Conservation (phyloP, 371 early-diverging fungal species). For the Batkoa obscura region DNA sequence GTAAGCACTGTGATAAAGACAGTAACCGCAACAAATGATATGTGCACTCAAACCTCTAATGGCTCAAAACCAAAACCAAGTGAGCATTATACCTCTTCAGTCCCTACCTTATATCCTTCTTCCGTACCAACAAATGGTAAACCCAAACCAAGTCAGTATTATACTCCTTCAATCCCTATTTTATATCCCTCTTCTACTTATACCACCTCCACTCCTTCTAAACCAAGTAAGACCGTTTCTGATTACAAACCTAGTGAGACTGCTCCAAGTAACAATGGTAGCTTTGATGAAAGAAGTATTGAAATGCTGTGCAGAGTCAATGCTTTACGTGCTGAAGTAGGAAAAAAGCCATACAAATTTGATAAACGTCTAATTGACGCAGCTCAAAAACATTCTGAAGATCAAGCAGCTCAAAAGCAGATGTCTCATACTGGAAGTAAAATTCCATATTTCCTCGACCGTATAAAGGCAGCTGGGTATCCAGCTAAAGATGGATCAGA, state of each 20-base stretch:
- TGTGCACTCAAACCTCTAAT: no score
- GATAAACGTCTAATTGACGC: background rate
- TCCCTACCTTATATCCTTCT: no score
- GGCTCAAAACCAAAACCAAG: no score
- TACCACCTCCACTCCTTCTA: no score
- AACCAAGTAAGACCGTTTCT: no score
- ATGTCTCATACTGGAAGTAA: constrained; percentile 14
- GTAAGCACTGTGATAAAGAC: no score
- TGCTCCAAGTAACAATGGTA: background rate
- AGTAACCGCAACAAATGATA: no score
- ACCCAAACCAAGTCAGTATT: no score
- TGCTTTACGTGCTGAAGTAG: background rate
- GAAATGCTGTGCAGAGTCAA: background rate
- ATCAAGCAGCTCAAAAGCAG: constrained; percentile 9
- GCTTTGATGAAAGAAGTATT: background rate
- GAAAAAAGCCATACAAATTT: background rate
- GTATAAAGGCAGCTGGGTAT: constrained; percentile 7
- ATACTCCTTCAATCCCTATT: no score
- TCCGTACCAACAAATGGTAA: no score
- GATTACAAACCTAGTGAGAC: background rate
- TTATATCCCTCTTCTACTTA: no score
- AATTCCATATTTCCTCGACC: constrained; percentile 9
- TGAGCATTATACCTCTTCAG: no score
- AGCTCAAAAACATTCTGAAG: constrained; percentile 15
- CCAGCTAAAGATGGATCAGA: constrained; percentile 12